phyloP scores from a whole-genome alignment of 352 stramenopile genomes.

The Pythium volutum region DNA sequence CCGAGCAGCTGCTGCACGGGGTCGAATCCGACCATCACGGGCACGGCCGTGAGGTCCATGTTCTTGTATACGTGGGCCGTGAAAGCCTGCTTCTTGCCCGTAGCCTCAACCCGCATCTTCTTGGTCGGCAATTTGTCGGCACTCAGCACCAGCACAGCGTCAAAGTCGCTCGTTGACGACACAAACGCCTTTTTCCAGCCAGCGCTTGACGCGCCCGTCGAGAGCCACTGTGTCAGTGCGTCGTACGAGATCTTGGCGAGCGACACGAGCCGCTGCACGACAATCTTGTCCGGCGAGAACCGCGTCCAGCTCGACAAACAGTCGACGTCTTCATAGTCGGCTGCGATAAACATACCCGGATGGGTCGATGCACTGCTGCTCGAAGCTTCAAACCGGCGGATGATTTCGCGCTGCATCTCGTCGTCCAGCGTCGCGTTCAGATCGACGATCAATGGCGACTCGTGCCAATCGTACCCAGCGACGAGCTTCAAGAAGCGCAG shows the following conservation, averaged over 20 bases:
- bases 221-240: slow-evolving; percentile 57
- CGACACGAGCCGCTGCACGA: slow-evolving; percentile 61
- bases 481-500: slow-evolving; percentile 75
- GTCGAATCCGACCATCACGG: slow-evolving; percentile 72
- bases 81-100: slow-evolving; percentile 67
- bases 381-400: slow-evolving; percentile 77
- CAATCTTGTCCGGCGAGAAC: slow-evolving; percentile 53
- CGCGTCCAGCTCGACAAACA: slow-evolving; percentile 83
- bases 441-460: slow-evolving; percentile 70
- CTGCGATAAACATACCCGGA: slow-evolving; percentile 74
- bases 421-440: slow-evolving; percentile 63
- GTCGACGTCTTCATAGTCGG: slow-evolving; percentile 77
- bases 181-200: slow-evolving; percentile 70
- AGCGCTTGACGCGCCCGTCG: slow-evolving; percentile 39
- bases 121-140: slow-evolving; percentile 58
- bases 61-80: slow-evolving; percentile 83
- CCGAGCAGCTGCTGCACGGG: slow-evolving; percentile 63
- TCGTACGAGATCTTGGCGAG: slow-evolving; percentile 60
- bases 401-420: slow-evolving; percentile 58
- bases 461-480: slow-evolving; percentile 69
- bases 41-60: slow-evolving; percentile 64
- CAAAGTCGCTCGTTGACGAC: slow-evolving; percentile 55
- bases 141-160: slow-evolving; percentile 53
- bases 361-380: slow-evolving; percentile 49
- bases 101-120: slow-evolving; percentile 42